Percentiles rank a stretch among this genome's conserved stretches.
These are phyloP conservation scores for Fusarium tuaranense DNA, from an alignment of 2,329 filamentous ascomycete species.

Conservation along the genomic window DNA sequence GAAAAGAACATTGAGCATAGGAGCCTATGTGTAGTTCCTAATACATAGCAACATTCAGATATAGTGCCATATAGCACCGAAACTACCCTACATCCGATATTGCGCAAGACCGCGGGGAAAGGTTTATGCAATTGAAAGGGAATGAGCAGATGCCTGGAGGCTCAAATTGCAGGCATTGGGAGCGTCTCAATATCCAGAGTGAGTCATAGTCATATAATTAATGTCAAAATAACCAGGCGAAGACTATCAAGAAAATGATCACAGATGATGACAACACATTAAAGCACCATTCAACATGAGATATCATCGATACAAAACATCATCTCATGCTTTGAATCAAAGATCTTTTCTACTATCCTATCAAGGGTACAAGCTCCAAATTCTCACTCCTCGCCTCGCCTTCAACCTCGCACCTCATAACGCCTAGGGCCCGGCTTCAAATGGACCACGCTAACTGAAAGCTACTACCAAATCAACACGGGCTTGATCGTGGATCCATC, in stretches of 20 bases:
- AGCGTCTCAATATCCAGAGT: background rate
- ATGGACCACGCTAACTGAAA: background rate
- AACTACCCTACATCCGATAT: background rate
- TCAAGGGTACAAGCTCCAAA: background rate
- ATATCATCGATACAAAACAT: background rate
- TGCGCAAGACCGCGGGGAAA: accelerated
- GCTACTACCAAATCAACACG: background rate
- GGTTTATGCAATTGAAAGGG: background rate
- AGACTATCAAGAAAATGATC: background rate
- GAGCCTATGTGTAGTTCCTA: too few species aligned
- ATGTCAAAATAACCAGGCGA: background rate
- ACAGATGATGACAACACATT: background rate
- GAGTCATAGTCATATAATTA: background rate
- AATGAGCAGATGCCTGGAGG: too few species aligned
- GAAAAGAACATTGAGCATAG: background rate
- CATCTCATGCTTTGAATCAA: background rate
- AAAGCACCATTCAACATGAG: background rate
- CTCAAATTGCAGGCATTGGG: too few species aligned
- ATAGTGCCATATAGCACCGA: background rate
- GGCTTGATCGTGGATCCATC: background rate
- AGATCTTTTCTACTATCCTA: background rate
- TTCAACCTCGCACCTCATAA: background rate
- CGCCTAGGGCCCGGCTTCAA: background rate
- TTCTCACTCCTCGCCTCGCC: background rate
- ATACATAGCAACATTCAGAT: background rate